These are phyloP conservation scores for Cunninghamia lanceolata DNA, from an alignment of 75 land plant genomes.

Conservation along the genomic window DNA sequence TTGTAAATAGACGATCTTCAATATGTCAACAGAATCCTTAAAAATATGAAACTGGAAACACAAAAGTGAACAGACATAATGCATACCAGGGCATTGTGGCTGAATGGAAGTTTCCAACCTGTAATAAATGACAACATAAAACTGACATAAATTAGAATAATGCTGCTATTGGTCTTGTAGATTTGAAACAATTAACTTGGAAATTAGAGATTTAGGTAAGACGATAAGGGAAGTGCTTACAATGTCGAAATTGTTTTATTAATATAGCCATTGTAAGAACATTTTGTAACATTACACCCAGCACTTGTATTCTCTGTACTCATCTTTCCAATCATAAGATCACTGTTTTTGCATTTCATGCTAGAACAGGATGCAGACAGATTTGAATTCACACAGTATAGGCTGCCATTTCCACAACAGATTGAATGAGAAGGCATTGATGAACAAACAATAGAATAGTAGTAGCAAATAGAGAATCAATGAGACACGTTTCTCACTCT, in stretches of 20 bases:
- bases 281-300: slow-evolving; percentile 78
- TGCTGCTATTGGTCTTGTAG: not conserved
- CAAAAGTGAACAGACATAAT: not conserved
- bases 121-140: slow-evolving; percentile 14
- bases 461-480: not conserved
- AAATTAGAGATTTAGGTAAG: not conserved
- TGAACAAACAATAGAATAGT: not conserved
- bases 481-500: not conserved
- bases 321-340: slow-evolving; percentile 62
- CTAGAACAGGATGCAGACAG: slow-evolving; percentile 62
- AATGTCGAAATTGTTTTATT: slow-evolving; percentile 48
- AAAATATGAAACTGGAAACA: not conserved
- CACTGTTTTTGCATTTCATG: slow-evolving; percentile 69
- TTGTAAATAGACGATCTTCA: not conserved
- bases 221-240: slow-evolving; percentile 23
- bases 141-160: slow-evolving; percentile 1
- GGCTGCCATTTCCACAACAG: slow-evolving; percentile 26
- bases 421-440: not conserved
- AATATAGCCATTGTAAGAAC: slow-evolving; percentile 56
- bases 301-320: slow-evolving; percentile 34
- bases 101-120: slow-evolving; percentile 57
- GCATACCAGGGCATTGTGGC: slow-evolving; percentile 64
- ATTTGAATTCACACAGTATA: slow-evolving; percentile 65
- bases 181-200: not conserved
- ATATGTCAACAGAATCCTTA: not conserved